These are phyloP conservation scores for Carex pumila DNA, from an alignment of 176 grass and related monocot species.

Conservation along the genomic window DNA sequence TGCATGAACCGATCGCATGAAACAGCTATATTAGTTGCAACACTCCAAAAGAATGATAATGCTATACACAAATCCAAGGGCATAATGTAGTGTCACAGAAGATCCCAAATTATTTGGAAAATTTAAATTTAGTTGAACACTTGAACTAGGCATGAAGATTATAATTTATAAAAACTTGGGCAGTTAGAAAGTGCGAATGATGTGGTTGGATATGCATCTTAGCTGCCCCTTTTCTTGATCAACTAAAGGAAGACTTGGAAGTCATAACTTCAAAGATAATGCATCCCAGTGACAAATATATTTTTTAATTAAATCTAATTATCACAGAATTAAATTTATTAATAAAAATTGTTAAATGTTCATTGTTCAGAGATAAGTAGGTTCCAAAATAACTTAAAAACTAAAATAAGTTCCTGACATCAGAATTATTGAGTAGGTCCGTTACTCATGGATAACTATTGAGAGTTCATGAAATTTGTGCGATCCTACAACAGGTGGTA, in stretches of 20 bases:
- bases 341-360: background rate
- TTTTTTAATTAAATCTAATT: background rate
- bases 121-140: background rate
- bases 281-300: too few relatives aligned
- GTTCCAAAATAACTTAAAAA: too few relatives aligned
- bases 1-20: conserved; percentile 3
- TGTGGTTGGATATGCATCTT: background rate
- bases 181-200: background rate
- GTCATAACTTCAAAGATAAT: too few relatives aligned
- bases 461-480: background rate
- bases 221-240: too few relatives aligned
- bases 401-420: background rate
- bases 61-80: background rate
- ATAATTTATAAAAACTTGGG: background rate
- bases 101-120: background rate
- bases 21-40: background rate
- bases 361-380: background rate
- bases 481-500: background rate
- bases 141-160: background rate
- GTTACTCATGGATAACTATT: too few relatives aligned
- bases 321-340: background rate
- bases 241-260: too few relatives aligned
- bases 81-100: background rate
- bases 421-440: too few relatives aligned
- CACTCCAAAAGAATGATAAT: conserved; percentile 16